Conservation (phyloP, 1,284 basidiomycete species). For the Boletus albobrunnescens region DNA sequence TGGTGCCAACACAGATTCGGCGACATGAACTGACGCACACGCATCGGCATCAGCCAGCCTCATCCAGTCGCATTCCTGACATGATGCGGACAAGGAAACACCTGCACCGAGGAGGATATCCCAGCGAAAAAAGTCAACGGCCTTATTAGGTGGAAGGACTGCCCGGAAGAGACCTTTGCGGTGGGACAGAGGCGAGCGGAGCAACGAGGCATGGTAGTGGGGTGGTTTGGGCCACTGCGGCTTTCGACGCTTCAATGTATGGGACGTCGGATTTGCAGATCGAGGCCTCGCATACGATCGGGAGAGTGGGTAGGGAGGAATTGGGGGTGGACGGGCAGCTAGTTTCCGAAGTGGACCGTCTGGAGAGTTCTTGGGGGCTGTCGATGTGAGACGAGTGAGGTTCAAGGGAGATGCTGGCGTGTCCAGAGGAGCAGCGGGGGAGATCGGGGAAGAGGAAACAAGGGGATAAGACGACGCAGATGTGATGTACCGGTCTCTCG, state of each 20-base stretch:
- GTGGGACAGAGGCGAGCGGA: conserved; percentile 28
- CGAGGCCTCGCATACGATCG: conserved; percentile 6
- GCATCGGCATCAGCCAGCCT: background rate
- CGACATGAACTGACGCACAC: conserved; percentile 13
- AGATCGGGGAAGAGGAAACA: background rate
- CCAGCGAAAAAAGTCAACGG: conserved; percentile 28
- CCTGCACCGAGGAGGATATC: conserved; percentile 11
- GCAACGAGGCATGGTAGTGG: conserved; percentile 31
- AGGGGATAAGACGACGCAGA: background rate
- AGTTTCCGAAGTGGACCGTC: conserved; percentile 3
- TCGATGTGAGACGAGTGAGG: background rate
- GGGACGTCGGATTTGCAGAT: conserved; percentile 10
- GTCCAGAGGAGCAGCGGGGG: background rate
- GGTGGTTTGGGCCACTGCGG: conserved; percentile 28
- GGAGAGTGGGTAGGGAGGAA: background rate
- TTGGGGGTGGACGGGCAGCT: conserved; percentile 3
- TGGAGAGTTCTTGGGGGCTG: background rate
- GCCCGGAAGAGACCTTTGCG: conserved; percentile 28
- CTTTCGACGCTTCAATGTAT: conserved; percentile 15
- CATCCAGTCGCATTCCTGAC: background rate
- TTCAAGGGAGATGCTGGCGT: background rate
- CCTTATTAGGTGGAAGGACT: conserved; percentile 17
- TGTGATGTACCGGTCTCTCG: background rate
- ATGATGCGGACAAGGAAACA: conserved; percentile 1
- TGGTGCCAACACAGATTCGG: conserved; percentile 20